phyloP scores from a whole-genome alignment of 495 filamentous ascomycete species.

The Podospora tetraspora region DNA sequence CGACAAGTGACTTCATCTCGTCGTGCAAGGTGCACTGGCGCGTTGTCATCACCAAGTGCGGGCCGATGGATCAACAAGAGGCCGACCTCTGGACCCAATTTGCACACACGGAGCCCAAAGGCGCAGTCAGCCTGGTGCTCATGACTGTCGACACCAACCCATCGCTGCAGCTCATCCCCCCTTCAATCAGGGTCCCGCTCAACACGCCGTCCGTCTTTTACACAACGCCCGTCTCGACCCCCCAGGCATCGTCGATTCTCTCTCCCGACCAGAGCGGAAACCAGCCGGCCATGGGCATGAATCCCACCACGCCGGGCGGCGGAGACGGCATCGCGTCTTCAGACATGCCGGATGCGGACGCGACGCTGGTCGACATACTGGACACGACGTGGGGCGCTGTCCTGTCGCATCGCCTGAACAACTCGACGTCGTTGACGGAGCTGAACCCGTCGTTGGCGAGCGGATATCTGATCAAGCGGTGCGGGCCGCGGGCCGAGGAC shows the following conservation, averaged over 20 bases:
- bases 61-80: conserved; percentile 69
- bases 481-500: conserved; percentile 55
- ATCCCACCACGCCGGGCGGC: conserved; percentile 55
- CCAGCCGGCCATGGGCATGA: conserved; percentile 44
- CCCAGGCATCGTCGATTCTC: conserved; percentile 45
- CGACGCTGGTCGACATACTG: conserved; percentile 66
- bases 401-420: conserved; percentile 64
- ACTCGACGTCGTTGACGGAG: conserved; percentile 57
- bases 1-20: conserved; percentile 71
- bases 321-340: conserved; percentile 26
- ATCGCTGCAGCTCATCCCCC: conserved; percentile 58
- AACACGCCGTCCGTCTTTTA: conserved; percentile 37
- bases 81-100: conserved; percentile 54
- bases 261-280: conserved; percentile 52
- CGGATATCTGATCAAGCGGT: conserved; percentile 73
- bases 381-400: conserved; percentile 82
- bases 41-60: conserved; percentile 68
- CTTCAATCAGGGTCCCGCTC: conserved; percentile 40
- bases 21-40: conserved; percentile 70
- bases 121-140: conserved; percentile 52
- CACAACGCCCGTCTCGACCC: conserved; percentile 54
- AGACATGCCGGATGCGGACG: conserved; percentile 60
- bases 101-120: conserved; percentile 35
- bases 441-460: conserved; percentile 61
- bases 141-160: conserved; percentile 62